Evolutionary conservation across 768 basidiomycete species (phyloP), one percentile per base, ranked within the genome.

Genomic region (Hysterangium stoloniferum): DNA sequence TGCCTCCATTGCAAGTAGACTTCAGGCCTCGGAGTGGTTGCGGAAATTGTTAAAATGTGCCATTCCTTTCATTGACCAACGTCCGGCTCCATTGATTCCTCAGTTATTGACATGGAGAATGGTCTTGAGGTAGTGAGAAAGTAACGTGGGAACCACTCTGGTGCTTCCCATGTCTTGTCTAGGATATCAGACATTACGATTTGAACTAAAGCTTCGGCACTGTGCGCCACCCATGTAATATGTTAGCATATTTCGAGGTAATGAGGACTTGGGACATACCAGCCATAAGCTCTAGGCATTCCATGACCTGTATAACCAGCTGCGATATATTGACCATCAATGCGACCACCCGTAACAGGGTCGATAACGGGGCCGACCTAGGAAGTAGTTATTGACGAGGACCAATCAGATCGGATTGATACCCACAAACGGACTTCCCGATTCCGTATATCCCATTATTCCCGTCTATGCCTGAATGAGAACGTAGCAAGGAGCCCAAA

Each of bases 221-320:
- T 84, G 55, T 19, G 45, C n/a, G n/a, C n/a, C n/a, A n/a, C n/a
- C n/a, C n/a, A n/a, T n/a, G n/a, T 37, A 41, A 25, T 9, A 12
- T 20, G 4, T 27, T n/a, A n/a, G 19, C 31, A 11, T 13, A 9
- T 24, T 37, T 19, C n/a, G 15, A 34, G 38, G 25, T 20, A 45
- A 34, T 9, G 49, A 8, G 28, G 48, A 19, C 53, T 40, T 28
- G 4, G 59, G 20, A 17, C 74, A 36, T 57, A 83, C 86, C 84
- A 86, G 27, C 75, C 78, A 61, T 75, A 87, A 0, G 82, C 78
- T 4, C 84, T 77, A 4, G 86, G 78, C 85, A 90, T 89, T 0
- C 87, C 88, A 55, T 89, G 87, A 1, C 87, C 87, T 0, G 77
- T 71, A 57, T 78, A 88, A 3, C 86, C 87, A 0, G 80, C 86